phyloP scores from a whole-genome alignment of 1,284 basidiomycete species.

The Athelia sp. region DNA sequence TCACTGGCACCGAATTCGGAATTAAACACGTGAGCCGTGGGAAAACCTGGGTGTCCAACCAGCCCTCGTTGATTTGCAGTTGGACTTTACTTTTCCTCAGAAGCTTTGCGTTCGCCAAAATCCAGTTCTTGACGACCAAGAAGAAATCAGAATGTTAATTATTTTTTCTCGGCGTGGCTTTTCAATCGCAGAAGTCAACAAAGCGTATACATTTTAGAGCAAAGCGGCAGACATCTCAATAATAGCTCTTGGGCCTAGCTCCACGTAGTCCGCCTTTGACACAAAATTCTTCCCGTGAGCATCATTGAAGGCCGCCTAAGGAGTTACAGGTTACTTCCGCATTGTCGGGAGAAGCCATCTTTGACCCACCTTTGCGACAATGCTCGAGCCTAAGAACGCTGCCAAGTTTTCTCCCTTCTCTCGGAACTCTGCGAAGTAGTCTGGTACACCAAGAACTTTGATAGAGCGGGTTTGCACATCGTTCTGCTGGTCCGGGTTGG shows the following conservation, averaged over 20 bases:
- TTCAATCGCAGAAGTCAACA: too few species aligned
- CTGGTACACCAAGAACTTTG: constrained; percentile 73
- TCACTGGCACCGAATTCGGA: neutral
- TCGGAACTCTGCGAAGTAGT: constrained; percentile 90
- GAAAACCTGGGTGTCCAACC: too few species aligned
- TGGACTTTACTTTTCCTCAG: too few species aligned
- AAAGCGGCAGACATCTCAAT: constrained; percentile 71
- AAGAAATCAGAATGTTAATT: too few species aligned
- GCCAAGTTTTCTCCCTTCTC: constrained; percentile 80
- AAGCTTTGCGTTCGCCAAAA: too few species aligned
- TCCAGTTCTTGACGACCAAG: too few species aligned
- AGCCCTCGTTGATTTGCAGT: too few species aligned
- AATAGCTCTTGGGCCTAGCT: constrained; percentile 63
- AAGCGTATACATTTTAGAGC: constrained; percentile 34
- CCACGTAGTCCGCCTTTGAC: constrained; percentile 72
- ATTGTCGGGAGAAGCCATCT: neutral
- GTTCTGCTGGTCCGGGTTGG: constrained; percentile 58
- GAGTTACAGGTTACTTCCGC: constrained; percentile 29
- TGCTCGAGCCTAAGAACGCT: constrained; percentile 83
- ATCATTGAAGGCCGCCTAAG: constrained; percentile 58
- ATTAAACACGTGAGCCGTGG: too few species aligned
- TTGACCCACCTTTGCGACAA: constrained; percentile 75
- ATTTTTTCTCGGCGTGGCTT: too few species aligned
- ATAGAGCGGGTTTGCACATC: constrained; percentile 70
- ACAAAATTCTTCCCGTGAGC: constrained; percentile 62